Evolutionary conservation across 176 grass and related monocot genomes (phyloP).

Genomic region (Leersia perrieri): DNA sequence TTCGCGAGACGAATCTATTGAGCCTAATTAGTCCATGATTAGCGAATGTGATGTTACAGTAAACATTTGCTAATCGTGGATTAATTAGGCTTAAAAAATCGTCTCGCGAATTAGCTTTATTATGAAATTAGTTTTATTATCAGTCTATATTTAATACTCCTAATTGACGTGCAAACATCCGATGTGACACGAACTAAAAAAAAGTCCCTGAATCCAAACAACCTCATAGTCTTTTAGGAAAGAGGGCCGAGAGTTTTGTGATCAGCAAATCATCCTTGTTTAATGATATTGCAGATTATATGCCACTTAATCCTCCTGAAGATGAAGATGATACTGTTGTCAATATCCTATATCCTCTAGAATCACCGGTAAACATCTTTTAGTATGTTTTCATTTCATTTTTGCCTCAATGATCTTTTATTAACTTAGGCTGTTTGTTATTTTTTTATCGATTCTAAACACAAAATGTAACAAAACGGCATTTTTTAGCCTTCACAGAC

Average conservation of each 20-base stretch:
- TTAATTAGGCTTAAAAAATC: no score
- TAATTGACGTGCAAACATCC: no score
- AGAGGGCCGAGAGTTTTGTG: background rate
- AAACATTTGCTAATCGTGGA: no score
- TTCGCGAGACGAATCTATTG: no score
- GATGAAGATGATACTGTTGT: slow-evolving; percentile 80
- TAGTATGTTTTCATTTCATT: background rate
- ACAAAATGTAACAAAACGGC: background rate
- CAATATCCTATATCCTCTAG: slow-evolving; percentile 76
- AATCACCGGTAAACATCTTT: slow-evolving; percentile 61
- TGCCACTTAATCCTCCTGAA: slow-evolving; percentile 68
- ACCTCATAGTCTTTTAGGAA: background rate
- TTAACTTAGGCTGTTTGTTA: background rate
- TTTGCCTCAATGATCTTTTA: background rate
- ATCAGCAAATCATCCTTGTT: background rate
- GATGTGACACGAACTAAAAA: no score
- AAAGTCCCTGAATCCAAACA: no score
- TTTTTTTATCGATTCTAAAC: background rate
- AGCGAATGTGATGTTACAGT: no score
- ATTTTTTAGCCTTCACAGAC: background rate
- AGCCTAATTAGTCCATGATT: no score
- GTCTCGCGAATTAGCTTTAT: no score
- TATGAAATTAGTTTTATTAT: no score
- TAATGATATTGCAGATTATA: slow-evolving; percentile 64
- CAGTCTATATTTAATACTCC: no score